A percentile compares a stretch with the other conserved stretches of the same genome.
Conservation (phyloP, 2,329 filamentous ascomycete species). For the Diaporthe ilicicola region DNA sequence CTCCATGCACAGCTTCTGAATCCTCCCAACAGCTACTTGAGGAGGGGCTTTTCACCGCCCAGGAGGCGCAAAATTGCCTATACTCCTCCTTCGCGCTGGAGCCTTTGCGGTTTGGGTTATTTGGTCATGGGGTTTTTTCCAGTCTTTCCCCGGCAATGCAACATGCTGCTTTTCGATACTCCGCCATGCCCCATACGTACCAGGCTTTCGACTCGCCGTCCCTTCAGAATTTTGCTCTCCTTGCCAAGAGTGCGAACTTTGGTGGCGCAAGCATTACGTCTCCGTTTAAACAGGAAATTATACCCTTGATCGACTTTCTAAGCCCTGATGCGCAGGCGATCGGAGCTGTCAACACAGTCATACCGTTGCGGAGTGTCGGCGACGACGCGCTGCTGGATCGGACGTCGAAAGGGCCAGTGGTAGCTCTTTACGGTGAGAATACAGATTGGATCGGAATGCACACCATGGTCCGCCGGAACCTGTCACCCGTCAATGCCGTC, state of each 20-base stretch:
- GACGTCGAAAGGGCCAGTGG: conserved; percentile 62
- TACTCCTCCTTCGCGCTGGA: conserved; percentile 66
- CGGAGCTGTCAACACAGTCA: conserved; percentile 70
- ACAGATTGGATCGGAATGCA: conserved; percentile 74
- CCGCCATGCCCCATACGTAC: conserved; percentile 67
- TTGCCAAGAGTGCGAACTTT: conserved; percentile 64
- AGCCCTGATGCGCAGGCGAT: conserved; percentile 70
- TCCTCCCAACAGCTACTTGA: neutral
- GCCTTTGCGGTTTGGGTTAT: conserved; percentile 66
- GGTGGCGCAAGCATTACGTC: conserved; percentile 68
- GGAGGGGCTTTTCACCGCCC: neutral
- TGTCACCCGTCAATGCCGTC: conserved; percentile 65
- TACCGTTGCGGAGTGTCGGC: conserved; percentile 61
- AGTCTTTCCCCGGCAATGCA: conserved; percentile 72
- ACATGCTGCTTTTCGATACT: conserved; percentile 64
- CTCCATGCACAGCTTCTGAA: neutral
- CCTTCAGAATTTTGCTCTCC: conserved; percentile 59
- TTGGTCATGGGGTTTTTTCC: conserved; percentile 66
- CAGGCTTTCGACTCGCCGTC: conserved; percentile 60
- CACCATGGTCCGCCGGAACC: conserved; percentile 65
- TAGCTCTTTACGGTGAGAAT: conserved; percentile 70
- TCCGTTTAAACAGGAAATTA: conserved; percentile 69
- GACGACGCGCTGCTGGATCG: conserved; percentile 53
- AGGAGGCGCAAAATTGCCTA: conserved; percentile 41
- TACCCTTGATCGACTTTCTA: conserved; percentile 64